Conservation (phyloP, 2,329 filamentous ascomycete genomes). For the Talaromyces amestolkiae region DNA sequence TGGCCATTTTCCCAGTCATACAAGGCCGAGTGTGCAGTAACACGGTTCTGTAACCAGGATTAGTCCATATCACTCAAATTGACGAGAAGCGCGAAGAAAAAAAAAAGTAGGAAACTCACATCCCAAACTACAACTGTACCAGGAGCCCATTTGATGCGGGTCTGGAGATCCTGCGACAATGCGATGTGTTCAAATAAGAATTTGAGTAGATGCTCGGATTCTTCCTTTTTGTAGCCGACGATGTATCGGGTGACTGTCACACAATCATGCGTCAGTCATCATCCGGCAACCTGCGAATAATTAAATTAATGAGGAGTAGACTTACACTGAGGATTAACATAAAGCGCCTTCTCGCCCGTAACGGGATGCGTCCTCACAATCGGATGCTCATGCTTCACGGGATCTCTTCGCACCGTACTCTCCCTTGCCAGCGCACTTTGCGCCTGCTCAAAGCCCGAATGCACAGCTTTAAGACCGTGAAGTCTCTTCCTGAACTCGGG, state of each 20-base stretch:
- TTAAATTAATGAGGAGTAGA: constrained; percentile 9
- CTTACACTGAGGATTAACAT: constrained; percentile 78
- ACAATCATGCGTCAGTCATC: neutral
- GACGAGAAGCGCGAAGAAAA: neutral
- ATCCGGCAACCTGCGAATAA: no score
- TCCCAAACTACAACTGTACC: constrained; percentile 87
- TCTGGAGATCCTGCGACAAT: constrained; percentile 69
- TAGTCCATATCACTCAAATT: neutral
- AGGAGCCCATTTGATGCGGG: constrained; percentile 71
- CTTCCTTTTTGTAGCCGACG: constrained; percentile 80
- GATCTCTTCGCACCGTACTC: constrained; percentile 71
- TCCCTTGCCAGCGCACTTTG: constrained; percentile 64
- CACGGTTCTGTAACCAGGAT: constrained; percentile 55
- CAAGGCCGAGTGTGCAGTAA: constrained; percentile 74
- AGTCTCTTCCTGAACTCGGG: constrained; percentile 75
- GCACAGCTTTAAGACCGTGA: constrained; percentile 75
- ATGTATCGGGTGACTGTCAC: constrained; percentile 71
- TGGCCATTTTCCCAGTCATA: constrained; percentile 79
- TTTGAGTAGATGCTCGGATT: constrained; percentile 73
- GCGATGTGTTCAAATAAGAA: constrained; percentile 76
- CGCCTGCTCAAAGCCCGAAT: constrained; percentile 80
- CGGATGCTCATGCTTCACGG: constrained; percentile 71
- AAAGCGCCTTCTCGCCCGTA: constrained; percentile 81
- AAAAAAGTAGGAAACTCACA: constrained; percentile 29
- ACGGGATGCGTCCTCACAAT: constrained; percentile 76